These are phyloP conservation scores for Fraxinus sp. DNA, from an alignment of 305 asterid genomes.

Conservation along the genomic window DNA sequence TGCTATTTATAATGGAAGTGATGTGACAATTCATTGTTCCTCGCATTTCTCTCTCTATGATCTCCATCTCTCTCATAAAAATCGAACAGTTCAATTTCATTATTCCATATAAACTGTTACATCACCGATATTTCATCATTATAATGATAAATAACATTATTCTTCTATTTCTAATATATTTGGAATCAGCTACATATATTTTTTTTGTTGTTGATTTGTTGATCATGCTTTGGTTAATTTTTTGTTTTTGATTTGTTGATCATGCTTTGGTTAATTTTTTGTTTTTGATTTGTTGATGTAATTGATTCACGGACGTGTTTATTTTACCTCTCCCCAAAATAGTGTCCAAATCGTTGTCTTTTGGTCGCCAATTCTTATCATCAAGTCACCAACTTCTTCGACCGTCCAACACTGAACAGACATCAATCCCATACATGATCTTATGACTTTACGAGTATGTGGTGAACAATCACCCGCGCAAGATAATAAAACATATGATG, in stretches of 20 bases:
- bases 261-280: background rate
- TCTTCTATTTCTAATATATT: too few species aligned
- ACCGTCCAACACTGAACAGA: background rate
- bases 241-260: background rate
- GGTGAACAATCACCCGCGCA: background rate
- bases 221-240: too few species aligned
- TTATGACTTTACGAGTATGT: background rate
- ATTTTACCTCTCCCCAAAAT: background rate
- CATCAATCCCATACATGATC: background rate
- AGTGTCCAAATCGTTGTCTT: background rate
- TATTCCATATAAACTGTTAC: too few species aligned
- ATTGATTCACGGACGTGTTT: background rate
- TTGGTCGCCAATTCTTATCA: background rate
- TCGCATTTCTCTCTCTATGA: background rate
- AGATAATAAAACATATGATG: background rate
- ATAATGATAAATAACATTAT: background rate
- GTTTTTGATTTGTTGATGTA: background rate
- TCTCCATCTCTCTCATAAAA: background rate
- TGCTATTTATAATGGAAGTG: background rate
- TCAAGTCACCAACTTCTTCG: background rate
- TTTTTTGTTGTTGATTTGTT: background rate
- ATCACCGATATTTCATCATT: too few species aligned
- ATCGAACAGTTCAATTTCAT: background rate
- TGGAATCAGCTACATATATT: too few species aligned
- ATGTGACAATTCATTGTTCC: background rate